Evolutionary conservation across 169 alveolate genomes (phyloP).

Genomic region (Amoebophrya sp.): DNA sequence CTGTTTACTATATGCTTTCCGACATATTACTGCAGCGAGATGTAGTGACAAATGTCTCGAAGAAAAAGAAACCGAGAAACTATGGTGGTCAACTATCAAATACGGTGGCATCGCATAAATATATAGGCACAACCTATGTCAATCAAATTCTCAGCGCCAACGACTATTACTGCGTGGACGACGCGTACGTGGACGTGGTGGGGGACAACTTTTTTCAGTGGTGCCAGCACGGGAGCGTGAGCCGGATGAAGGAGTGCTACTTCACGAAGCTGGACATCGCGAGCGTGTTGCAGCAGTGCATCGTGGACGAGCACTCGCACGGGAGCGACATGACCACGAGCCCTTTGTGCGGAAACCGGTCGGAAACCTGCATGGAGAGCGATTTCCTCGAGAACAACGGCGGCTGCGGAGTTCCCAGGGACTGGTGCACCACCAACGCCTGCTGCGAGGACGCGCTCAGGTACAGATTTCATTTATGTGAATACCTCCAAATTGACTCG

Average conservation of each 20-base stretch:
- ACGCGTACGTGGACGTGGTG: constrained; percentile 12
- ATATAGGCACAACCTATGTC: too few relatives aligned
- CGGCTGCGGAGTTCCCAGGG: neutral
- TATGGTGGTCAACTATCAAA: too few relatives aligned
- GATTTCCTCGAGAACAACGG: neutral
- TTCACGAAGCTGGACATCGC: constrained; percentile 14
- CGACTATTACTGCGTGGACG: constrained; percentile 13
- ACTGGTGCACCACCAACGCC: constrained; percentile 4
- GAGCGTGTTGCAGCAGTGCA: constrained; percentile 8
- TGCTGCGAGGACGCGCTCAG: constrained; percentile 5
- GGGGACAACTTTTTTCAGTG: neutral
- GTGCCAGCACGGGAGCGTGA: neutral
- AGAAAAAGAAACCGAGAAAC: too few relatives aligned
- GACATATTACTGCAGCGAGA: too few relatives aligned
- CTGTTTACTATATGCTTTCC: too few relatives aligned
- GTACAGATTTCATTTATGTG: neutral
- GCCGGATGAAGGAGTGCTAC: constrained; percentile 7
- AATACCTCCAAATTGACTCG: too few relatives aligned
- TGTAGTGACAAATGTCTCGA: too few relatives aligned
- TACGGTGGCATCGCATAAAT: too few relatives aligned
- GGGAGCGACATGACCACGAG: constrained; percentile 10
- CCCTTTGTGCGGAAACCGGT: neutral
- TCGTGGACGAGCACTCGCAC: neutral
- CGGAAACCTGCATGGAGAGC: neutral
- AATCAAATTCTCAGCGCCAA: too few relatives aligned